Conservation (phyloP, 441 rosid species). For the Pelargonium myrrhifolium region DNA sequence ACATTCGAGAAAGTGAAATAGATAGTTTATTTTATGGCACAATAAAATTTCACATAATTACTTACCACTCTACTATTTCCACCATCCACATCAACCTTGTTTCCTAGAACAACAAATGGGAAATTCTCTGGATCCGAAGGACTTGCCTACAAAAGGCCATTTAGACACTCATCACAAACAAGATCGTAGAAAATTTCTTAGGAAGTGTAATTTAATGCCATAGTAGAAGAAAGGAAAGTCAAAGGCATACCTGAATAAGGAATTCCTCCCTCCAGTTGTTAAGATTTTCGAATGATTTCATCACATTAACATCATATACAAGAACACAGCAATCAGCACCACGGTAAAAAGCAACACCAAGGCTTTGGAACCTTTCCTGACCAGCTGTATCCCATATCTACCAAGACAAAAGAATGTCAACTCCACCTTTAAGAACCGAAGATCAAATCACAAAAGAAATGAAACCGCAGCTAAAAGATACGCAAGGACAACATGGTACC, state of each 20-base stretch:
- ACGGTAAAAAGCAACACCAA: constrained; percentile 71
- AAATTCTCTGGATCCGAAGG: constrained; percentile 78
- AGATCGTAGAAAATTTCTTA: not conserved
- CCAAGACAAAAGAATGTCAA: constrained; percentile 9
- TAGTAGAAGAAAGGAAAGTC: not conserved
- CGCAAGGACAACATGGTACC: not conserved
- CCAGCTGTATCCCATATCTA: constrained; percentile 90
- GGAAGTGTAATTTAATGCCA: not conserved
- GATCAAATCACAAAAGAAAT: not conserved
- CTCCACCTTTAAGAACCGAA: not conserved
- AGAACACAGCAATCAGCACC: constrained; percentile 84
- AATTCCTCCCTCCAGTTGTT: constrained; percentile 80
- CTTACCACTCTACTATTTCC: constrained; percentile 75
- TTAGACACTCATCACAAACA: constrained; percentile 5
- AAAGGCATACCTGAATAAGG: constrained; percentile 51
- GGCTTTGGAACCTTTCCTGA: constrained; percentile 78
- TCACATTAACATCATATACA: constrained; percentile 65
- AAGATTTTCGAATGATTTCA: constrained; percentile 70
- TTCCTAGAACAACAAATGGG: constrained; percentile 66
- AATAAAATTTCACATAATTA: constrained; percentile 6
- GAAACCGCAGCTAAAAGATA: not conserved
- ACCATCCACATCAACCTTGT: constrained; percentile 65
- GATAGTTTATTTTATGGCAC: not conserved
- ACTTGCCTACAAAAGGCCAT: constrained; percentile 47
- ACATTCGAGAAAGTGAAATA: not conserved